phyloP scores from a whole-genome alignment of 208 protist species.

The Zelonia costaricensis region DNA sequence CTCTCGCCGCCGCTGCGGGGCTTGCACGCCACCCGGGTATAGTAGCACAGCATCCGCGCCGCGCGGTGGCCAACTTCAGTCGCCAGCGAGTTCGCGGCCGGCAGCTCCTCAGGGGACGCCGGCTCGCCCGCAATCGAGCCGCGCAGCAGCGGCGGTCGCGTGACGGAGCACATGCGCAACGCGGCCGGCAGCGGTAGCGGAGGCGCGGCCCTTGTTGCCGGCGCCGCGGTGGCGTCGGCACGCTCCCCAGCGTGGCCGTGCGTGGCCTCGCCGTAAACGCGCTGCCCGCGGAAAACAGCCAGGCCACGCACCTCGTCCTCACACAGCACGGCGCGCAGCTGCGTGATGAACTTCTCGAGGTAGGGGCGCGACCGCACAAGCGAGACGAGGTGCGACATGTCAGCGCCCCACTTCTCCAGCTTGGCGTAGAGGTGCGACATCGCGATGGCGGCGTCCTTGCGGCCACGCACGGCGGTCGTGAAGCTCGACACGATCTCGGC shows the following conservation, averaged over 20 bases:
- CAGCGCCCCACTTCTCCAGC: constrained; percentile 18
- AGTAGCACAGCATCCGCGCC: constrained; percentile 25
- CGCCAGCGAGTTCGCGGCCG: not conserved
- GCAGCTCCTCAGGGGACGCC: too few species aligned
- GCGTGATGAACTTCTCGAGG: constrained; percentile 51
- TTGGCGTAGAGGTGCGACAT: constrained; percentile 17
- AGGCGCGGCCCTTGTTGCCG: too few species aligned
- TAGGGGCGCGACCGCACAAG: constrained; percentile 21
- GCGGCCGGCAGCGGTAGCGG: too few species aligned
- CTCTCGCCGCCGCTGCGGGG: not conserved
- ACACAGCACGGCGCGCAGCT: constrained; percentile 65
- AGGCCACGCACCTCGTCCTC: constrained; percentile 75
- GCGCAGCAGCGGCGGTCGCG: too few species aligned
- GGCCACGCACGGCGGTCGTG: constrained; percentile 15
- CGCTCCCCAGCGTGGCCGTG: not conserved
- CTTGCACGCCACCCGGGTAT: constrained; percentile 9
- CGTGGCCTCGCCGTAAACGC: too few species aligned
- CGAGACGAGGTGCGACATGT: constrained; percentile 30
- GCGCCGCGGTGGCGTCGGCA: too few species aligned
- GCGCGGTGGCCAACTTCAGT: constrained; percentile 12
- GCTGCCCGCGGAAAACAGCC: constrained; percentile 12
- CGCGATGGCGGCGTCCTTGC: constrained; percentile 23
- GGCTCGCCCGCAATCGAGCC: too few species aligned
- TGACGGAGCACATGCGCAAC: too few species aligned
- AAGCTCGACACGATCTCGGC: constrained; percentile 20